phyloP scores from a whole-genome alignment of 306 rosid species.

The Aeschynomene evenia region DNA sequence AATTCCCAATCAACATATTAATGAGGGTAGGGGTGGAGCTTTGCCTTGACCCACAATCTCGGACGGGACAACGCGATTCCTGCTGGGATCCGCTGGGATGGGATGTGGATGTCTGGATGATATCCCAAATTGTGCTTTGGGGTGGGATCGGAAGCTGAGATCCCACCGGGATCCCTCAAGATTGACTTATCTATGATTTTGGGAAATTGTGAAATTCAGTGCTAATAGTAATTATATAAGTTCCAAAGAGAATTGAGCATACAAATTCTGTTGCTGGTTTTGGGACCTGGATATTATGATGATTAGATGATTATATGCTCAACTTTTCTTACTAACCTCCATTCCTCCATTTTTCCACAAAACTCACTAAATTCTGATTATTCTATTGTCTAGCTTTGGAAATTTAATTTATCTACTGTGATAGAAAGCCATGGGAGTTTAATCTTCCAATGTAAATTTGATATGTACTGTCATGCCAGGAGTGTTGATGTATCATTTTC shows the following conservation, averaged over 20 bases:
- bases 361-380: neutral
- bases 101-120: no score
- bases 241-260: neutral
- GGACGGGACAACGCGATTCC: no score
- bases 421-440: neutral
- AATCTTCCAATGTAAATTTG: neutral
- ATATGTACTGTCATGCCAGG: constrained; percentile 8
- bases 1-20: no score
- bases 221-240: neutral
- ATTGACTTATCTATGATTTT: no score
- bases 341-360: neutral
- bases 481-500: neutral
- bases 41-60: no score
- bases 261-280: neutral
- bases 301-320: neutral
- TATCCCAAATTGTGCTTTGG: no score
- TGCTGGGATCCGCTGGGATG: no score
- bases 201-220: constrained; percentile 21
- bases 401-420: neutral
- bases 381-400: neutral
- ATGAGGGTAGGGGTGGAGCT: no score
- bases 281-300: neutral
- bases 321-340: no score
- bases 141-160: no score
- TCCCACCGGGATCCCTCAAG: no score